Evolutionary conservation across 768 basidiomycete genomes (phyloP), one percentile per base, ranked within the genome.

Genomic region (Strobilomyces confusus): DNA sequence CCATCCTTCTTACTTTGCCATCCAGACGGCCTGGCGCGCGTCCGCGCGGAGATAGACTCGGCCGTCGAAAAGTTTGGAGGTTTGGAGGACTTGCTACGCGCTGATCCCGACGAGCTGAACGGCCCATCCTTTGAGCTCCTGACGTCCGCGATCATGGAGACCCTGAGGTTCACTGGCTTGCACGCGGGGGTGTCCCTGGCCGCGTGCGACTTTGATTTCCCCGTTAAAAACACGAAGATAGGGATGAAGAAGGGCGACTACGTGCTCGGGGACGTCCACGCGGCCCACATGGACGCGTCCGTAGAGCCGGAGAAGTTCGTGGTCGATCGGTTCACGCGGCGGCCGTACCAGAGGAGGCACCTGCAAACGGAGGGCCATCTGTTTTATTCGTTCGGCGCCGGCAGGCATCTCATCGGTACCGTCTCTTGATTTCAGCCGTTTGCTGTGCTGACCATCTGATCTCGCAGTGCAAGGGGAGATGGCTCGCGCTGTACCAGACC

Each of bases 31-130:
- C 68, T 80, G 63, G 68, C 71, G 25, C 75, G 73, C 48, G 70
- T 80, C 7, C 75, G 74, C 4, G 63, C 68, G 5, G 78, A 82
- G 52, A 65, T 82, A 6, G 80, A 81, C 36, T 12, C n/a, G n/a
- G n/a, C n/a, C n/a, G n/a, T n/a, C n/a, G n/a, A n/a, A n/a, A n/a
- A n/a, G n/a, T n/a, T n/a, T 3, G 49, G 59, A 1, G 26, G 29
- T 32, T 38, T 65, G 44, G 57, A 56, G 20, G n/a, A 7, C 15
- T 42, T 64, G 5, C 50, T 64, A 0, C 42, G 36, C 3, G 58
- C 51, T 4, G 49, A 19, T 41, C 60, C 62, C 0, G 34, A 45
- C n/a, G 30, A 49, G 25, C 7, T 66, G 46, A 60, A 62, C 15
- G 49, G 58, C 32, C 36, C 58, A 3, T 48, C 52, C 0, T 58